Conservation (phyloP, 2,329 filamentous ascomycete species). For the Talaromyces sp. region DNA sequence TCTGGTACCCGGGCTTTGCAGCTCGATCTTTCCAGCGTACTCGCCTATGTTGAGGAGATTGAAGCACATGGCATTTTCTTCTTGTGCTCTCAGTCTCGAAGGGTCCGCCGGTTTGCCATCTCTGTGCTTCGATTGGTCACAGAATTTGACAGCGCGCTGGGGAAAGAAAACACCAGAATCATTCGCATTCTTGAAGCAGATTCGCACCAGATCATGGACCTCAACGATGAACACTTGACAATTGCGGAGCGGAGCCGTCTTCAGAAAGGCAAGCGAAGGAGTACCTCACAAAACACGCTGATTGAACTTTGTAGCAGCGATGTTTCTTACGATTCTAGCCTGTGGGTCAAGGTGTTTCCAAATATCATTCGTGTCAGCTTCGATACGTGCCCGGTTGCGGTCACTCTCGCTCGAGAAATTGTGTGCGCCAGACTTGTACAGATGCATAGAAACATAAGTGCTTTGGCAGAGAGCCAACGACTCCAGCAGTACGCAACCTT, state of each 20-base stretch:
- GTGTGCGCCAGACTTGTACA: conserved; percentile 89
- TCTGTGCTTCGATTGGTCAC: conserved; percentile 88
- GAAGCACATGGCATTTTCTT: conserved; percentile 98
- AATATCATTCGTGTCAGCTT: conserved; percentile 89
- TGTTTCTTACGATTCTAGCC: conserved; percentile 85
- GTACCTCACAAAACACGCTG: conserved; percentile 77
- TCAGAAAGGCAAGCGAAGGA: conserved; percentile 83
- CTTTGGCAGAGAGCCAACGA: conserved; percentile 70
- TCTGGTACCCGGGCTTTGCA: conserved; percentile 72
- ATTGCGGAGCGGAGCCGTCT: conserved; percentile 89
- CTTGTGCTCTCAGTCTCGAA: conserved; percentile 88
- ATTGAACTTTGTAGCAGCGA: conserved; percentile 96
- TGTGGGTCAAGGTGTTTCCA: conserved; percentile 98
- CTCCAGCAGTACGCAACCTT: conserved; percentile 45
- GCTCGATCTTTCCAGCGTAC: conserved; percentile 81
- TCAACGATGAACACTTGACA: conserved; percentile 80
- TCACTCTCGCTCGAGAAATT: conserved; percentile 84
- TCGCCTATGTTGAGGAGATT: conserved; percentile 92
- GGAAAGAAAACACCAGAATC: conserved; percentile 75
- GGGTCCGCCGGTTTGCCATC: conserved; percentile 85
- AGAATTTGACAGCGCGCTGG: conserved; percentile 87
- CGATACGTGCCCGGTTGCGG: conserved; percentile 85
- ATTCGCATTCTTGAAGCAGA: conserved; percentile 92
- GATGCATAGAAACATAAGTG: conserved; percentile 82
- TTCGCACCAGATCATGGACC: conserved; percentile 81